Percentiles rank a stretch among this genome's conserved stretches.
These are phyloP conservation scores for Claviceps sp. DNA, from an alignment of 2,329 filamentous ascomycete genomes.

Conservation along the genomic window DNA sequence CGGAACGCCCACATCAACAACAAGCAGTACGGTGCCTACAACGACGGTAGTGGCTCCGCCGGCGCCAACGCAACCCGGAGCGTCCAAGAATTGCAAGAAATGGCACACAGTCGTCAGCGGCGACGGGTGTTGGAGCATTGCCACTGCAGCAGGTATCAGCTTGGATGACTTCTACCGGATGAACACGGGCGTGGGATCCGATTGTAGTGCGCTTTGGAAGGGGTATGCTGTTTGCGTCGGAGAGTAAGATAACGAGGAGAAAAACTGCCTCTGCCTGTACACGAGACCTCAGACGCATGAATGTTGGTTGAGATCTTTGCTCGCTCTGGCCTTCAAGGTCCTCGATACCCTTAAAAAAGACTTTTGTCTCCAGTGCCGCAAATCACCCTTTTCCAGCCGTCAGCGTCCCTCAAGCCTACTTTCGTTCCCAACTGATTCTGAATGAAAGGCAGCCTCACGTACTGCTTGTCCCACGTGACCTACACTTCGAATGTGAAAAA, in stretches of 20 bases:
- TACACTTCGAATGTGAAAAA: neutral
- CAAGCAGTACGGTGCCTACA: neutral
- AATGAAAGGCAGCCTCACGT: neutral
- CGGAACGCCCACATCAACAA: neutral
- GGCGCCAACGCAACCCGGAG: neutral
- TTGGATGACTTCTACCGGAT: neutral
- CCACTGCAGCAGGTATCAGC: neutral
- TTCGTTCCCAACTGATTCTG: neutral
- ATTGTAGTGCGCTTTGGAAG: neutral
- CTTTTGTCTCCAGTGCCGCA: no score
- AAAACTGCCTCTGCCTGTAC: neutral
- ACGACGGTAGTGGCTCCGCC: neutral
- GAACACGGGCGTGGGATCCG: neutral
- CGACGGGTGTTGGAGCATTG: neutral
- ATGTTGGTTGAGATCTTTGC: neutral
- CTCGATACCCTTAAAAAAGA: no score
- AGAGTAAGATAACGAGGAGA: neutral
- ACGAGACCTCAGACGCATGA: no score
- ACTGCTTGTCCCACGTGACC: neutral
- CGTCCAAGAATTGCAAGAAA: neutral
- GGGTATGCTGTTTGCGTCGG: neutral
- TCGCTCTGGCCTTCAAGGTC: neutral
- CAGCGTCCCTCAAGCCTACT: no score
- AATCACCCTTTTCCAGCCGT: no score
- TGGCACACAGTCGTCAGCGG: neutral